phyloP scores from a whole-genome alignment of 441 rosid genomes.

The Arabidopsis lyrata region DNA sequence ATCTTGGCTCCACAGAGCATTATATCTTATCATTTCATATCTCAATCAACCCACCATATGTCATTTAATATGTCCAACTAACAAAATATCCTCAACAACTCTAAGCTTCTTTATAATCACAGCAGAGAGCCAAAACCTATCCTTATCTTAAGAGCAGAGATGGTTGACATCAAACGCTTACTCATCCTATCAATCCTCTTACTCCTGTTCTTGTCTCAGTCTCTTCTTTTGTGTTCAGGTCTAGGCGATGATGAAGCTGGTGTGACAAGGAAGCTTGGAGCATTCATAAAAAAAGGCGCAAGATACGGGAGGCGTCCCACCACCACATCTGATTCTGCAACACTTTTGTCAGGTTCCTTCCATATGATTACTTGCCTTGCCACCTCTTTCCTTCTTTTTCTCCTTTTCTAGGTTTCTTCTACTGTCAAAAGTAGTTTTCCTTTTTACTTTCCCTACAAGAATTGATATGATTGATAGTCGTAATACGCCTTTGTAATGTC shows the following conservation, averaged over 20 bases:
- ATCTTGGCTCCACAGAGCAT: slow-evolving; percentile 36
- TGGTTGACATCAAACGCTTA: slow-evolving; percentile 36
- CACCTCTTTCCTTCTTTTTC: slow-evolving; percentile 18
- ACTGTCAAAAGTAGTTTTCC: background rate
- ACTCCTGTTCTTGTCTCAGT: slow-evolving; percentile 38
- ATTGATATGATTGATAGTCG: background rate
- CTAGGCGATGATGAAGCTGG: slow-evolving; percentile 11
- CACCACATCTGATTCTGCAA: slow-evolving; percentile 30
- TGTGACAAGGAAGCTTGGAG: slow-evolving; percentile 42
- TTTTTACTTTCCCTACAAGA: slow-evolving; percentile 1
- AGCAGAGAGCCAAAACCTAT: slow-evolving; percentile 2
- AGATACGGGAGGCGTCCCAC: background rate
- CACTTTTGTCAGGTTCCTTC: slow-evolving; percentile 33
- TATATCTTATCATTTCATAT: slow-evolving; percentile 19
- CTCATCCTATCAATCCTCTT: slow-evolving; percentile 27
- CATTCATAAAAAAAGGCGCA: slow-evolving; percentile 27
- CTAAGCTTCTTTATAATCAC: slow-evolving; percentile 34
- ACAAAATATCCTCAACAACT: background rate
- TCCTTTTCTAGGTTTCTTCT: slow-evolving; percentile 24
- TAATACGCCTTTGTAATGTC: background rate
- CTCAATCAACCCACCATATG: slow-evolving; percentile 14
- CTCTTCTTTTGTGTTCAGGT: slow-evolving; percentile 39
- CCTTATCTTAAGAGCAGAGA: slow-evolving; percentile 22
- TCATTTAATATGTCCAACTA: background rate
- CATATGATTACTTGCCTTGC: slow-evolving; percentile 25